Base-by-base conservation (phyloP, 2,329 filamentous ascomycete species). In the Colletotrichum liaoningense region DNA sequence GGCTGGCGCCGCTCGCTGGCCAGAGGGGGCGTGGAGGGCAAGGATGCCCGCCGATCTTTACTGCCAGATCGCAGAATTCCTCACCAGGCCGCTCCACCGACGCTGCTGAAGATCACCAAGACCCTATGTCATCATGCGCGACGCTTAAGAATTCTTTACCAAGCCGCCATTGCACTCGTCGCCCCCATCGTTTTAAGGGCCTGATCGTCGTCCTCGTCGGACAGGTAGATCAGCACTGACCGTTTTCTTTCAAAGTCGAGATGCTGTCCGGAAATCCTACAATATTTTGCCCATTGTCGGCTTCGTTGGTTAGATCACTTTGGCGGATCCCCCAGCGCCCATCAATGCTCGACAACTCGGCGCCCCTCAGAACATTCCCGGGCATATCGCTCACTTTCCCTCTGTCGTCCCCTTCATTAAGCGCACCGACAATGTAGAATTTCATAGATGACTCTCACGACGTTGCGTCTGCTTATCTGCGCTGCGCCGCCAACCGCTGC, bases 21-120 rank as follows among this genome's bases (percentile, higher is more conserved):
- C 16, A 42, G 38, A 42, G 38, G 38, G 38, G 38, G 38, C 38
- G 38, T 46, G 46, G 55, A 63, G 24, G 30, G 26, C 67, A 70
- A 56, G 67, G 67, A 59, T 65, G 35, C 22, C 56, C 46, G 55
- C 66, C 56, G 70, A 70, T 73, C 70, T 69, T 57, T 46, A 49
- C 59, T 49, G 14, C 35, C 64, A 49, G 56, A 68, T 68, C 69
- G 49, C 69, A 69, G 59, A 64, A 69, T 60, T 46, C 56, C 42
- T 60, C 38, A 19, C 38, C 63, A 56, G 19, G 52, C 46, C 65
- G 14, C 42, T 49, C 63, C 56, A 56, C 28, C 57, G 54, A 62
- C 38, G 35, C 57, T 42, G 67, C 70, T 62, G 56, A 73, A 73
- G 42, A 69, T 73, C 60, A 60, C 59, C 67, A 24, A 33, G 33